Evolutionary conservation across 371 early-diverging fungal genomes (phyloP), one percentile per base, ranked within the genome.

Genomic region (Lichtheimia ornata): DNA sequence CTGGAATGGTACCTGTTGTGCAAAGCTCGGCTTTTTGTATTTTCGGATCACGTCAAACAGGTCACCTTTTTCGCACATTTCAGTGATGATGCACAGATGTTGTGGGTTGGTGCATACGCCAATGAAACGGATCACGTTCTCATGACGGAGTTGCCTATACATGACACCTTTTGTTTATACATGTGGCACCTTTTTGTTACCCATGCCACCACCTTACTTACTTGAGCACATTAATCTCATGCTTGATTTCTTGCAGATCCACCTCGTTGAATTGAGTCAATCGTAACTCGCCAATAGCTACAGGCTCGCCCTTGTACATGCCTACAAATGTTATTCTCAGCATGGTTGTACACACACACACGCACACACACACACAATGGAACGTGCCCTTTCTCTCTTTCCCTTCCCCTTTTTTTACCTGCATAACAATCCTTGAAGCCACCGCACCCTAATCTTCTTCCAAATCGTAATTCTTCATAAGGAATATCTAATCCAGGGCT

Each of bases 391-490:
- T n/a, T n/a, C n/a, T n/a, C n/a, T n/a, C n/a, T 28, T 1, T 45
- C 15, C 22, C n/a, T n/a, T n/a, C 20, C 15, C 50, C 9, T 24
- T 49, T 50, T 90, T 88, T 0, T 35, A 35, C 35, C 35, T 35
- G 76, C 75, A 72, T 81, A 91, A 63, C 90, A 90, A 65, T 90
- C 92, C 67, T 91, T 91, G 75, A 89, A 91, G 7, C 90, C 92
- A 45, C 92, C 92, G n/a, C 88, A 82, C 4, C 90, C 90, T 15
- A 91, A 70, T 63, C 89, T 88, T 40, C 73, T 71, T 6, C 88
- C 88, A 25, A 89, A 53, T 12, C 64, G 67, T 6, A 91, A 61
- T 45, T 83, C 74, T 24, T 84, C 74, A 56, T 82, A 89, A 0
- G 83, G 73, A 61, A 91, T 91, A 64, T 86, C 86, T 18, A 85